These are phyloP conservation scores for Diutina rugosa DNA, from an alignment of 1,139 yeast genomes.

Conservation along the genomic window DNA sequence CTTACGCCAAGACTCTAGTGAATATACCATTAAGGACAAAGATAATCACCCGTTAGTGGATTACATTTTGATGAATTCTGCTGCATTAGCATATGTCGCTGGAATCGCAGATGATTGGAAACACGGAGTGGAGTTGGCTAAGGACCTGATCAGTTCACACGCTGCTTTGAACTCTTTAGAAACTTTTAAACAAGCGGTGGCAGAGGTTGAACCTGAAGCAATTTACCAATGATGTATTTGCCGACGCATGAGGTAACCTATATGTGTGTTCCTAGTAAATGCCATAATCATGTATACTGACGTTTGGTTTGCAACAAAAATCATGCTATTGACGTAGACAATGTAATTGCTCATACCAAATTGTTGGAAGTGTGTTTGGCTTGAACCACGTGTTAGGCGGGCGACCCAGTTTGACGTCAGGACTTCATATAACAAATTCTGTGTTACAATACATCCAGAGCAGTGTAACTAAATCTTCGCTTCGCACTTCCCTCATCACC, in stretches of 20 bases:
- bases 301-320: too few species aligned
- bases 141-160: conserved; percentile 53
- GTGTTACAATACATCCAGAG: too few species aligned
- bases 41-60: conserved; percentile 58
- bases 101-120: conserved; percentile 59
- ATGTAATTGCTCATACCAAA: too few species aligned
- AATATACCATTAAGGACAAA: conserved; percentile 18
- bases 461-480: too few species aligned
- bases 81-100: conserved; percentile 71
- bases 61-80: conserved; percentile 77
- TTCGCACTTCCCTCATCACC: too few species aligned
- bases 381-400: too few species aligned
- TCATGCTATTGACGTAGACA: too few species aligned
- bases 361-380: too few species aligned
- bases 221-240: not conserved
- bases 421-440: too few species aligned
- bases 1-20: conserved; percentile 36
- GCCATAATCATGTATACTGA: too few species aligned
- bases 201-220: not conserved
- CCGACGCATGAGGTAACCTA: too few species aligned
- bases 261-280: not conserved
- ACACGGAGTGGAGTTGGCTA: conserved; percentile 68
- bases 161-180: conserved; percentile 48
- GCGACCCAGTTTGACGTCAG: too few species aligned
- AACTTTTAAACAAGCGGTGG: conserved; percentile 34